Evolutionary conservation across 371 early-diverging fungal species (phyloP).

Genomic region (Mucor plumbeus): DNA sequence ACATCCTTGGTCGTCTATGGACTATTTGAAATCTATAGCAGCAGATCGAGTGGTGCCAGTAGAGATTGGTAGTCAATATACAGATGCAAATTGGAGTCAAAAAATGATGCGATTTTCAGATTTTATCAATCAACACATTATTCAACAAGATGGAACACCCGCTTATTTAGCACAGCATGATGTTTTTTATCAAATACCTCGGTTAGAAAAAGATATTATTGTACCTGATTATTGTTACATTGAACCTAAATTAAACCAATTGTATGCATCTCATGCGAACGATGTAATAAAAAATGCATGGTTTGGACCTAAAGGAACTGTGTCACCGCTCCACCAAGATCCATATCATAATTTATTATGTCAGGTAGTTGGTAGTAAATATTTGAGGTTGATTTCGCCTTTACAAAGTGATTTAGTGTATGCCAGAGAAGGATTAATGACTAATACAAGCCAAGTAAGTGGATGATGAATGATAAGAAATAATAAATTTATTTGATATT

Average conservation of each 20-base stretch:
- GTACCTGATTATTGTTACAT: slow-evolving; percentile 84
- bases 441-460: slow-evolving; percentile 80
- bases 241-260: slow-evolving; percentile 39
- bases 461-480: too few species aligned
- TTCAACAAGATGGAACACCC: slow-evolving; percentile 9
- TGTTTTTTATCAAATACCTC: slow-evolving; percentile 82
- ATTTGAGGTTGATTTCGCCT: slow-evolving; percentile 76
- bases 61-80: slow-evolving; percentile 82
- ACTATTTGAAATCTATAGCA: slow-evolving; percentile 67
- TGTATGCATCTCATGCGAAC: slow-evolving; percentile 37
- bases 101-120: slow-evolving; percentile 75
- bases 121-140: slow-evolving; percentile 64
- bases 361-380: slow-evolving; percentile 89
- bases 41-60: slow-evolving; percentile 84
- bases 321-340: slow-evolving; percentile 91
- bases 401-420: slow-evolving; percentile 63
- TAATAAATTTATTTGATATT: too few species aligned
- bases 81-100: slow-evolving; percentile 82
- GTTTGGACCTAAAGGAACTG: slow-evolving; percentile 88
- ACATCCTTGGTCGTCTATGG: slow-evolving; percentile 66
- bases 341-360: slow-evolving; percentile 85
- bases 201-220: slow-evolving; percentile 69
- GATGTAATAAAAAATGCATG: slow-evolving; percentile 79
- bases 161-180: slow-evolving; percentile 93
- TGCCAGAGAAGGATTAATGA: slow-evolving; percentile 62